phyloP scores from a whole-genome alignment of 768 basidiomycete species.

The Heimioporus sp. region DNA sequence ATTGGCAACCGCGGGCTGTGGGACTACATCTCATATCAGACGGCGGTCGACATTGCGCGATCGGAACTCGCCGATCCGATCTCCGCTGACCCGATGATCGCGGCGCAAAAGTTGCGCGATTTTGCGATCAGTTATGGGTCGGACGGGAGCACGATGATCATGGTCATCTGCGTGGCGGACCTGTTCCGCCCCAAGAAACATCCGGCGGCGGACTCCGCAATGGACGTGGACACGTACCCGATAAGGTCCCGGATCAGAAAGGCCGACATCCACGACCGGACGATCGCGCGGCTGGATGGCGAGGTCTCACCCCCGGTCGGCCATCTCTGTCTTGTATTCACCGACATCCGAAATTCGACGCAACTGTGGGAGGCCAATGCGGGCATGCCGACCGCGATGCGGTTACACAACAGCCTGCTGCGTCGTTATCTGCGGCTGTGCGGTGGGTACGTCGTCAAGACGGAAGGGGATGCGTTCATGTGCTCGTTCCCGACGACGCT shows the following conservation, averaged over 20 bases:
- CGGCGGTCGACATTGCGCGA: constrained; percentile 93
- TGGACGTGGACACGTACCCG: constrained; percentile 37
- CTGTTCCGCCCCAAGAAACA: constrained; percentile 62
- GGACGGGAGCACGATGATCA: constrained; percentile 93
- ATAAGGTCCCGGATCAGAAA: constrained; percentile 40
- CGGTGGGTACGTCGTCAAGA: constrained; percentile 98
- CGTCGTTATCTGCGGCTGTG: constrained; percentile 84
- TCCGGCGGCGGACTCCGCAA: constrained; percentile 25
- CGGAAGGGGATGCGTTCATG: constrained; percentile 99
- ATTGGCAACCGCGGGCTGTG: constrained; percentile 91
- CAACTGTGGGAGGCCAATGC: constrained; percentile 94
- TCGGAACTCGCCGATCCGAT: constrained; percentile 66
- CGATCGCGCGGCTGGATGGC: constrained; percentile 60
- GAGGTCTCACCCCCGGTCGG: constrained; percentile 87
- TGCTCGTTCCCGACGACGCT: constrained; percentile 91
- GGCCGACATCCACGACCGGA: constrained; percentile 52
- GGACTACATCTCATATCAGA: constrained; percentile 93
- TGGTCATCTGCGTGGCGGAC: constrained; percentile 87
- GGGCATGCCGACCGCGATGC: constrained; percentile 93
- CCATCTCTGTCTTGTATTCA: constrained; percentile 91
- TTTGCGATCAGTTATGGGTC: constrained; percentile 97
- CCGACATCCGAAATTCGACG: constrained; percentile 96
- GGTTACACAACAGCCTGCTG: constrained; percentile 82
- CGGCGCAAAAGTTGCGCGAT: constrained; percentile 94
- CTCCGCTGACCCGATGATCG: constrained; percentile 81